Evolutionary conservation across 2,329 filamentous ascomycete species (phyloP).

Genomic region (Beauveria medogensis): DNA sequence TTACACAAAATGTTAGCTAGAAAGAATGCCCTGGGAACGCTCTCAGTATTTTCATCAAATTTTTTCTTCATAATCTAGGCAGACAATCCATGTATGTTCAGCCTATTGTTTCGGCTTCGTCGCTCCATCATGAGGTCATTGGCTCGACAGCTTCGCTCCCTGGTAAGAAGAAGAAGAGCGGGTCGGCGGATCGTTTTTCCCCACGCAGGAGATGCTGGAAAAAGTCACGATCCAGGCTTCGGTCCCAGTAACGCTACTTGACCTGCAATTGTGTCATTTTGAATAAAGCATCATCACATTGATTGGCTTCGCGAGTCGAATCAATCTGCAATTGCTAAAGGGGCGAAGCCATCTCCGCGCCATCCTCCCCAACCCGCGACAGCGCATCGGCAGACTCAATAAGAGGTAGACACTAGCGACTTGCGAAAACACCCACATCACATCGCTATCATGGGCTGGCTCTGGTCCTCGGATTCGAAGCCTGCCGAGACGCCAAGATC

Average conservation of each 20-base stretch:
- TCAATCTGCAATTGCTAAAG: neutral
- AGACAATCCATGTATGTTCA: too few relatives aligned
- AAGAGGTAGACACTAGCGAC: neutral
- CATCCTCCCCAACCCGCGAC: neutral
- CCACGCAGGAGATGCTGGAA: neutral
- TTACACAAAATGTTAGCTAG: too few relatives aligned
- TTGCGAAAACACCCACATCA: neutral
- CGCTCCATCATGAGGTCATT: constrained; percentile 6
- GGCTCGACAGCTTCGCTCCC: neutral
- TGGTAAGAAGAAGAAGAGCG: neutral
- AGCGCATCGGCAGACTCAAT: neutral
- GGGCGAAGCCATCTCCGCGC: neutral
- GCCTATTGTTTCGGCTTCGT: too few relatives aligned
- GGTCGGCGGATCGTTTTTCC: constrained; percentile 11
- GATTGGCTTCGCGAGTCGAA: too few relatives aligned
- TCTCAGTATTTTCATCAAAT: neutral
- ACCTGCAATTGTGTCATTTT: neutral
- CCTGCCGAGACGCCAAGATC: constrained; percentile 15
- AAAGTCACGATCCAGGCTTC: neutral
- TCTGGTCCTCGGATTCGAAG: constrained; percentile 40
- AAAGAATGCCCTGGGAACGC: too few relatives aligned
- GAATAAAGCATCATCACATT: neutral
- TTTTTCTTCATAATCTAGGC: too few relatives aligned
- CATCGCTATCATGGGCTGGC: constrained; percentile 48
- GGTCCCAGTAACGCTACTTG: neutral